A percentile compares a stretch with the other conserved stretches of the same genome.
phyloP scores from a whole-genome alignment of 768 basidiomycete genomes.

The Inosperma sp. region DNA sequence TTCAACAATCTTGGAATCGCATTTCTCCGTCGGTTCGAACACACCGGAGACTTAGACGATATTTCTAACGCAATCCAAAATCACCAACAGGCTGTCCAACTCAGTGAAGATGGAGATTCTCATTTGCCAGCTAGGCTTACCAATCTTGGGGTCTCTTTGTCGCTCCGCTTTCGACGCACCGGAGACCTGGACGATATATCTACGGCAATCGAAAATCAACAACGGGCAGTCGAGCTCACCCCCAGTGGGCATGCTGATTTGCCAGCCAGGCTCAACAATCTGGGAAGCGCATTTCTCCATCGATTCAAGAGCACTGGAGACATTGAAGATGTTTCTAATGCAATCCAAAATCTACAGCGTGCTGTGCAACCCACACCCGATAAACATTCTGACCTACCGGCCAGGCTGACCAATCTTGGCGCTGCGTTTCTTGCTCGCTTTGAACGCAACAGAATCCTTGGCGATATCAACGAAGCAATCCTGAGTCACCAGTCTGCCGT shows the following conservation, averaged over 20 bases:
- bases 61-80: too few species aligned
- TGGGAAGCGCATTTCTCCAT: not conserved
- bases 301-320: slow-evolving; percentile 4
- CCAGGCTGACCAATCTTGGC: slow-evolving; percentile 3
- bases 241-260: not conserved
- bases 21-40: too few species aligned
- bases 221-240: too few species aligned
- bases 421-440: not conserved
- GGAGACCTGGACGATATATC: too few species aligned
- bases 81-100: not conserved
- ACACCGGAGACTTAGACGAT: too few species aligned
- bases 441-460: not conserved
- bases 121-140: too few species aligned
- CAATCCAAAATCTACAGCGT: not conserved
- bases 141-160: too few species aligned
- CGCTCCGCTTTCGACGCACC: too few species aligned
- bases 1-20: too few species aligned
- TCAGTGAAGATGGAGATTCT: too few species aligned
- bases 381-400: not conserved
- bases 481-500: not conserved
- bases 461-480: slow-evolving; percentile 10
- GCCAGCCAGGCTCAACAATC: too few species aligned
- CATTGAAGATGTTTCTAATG: slow-evolving; percentile 1
- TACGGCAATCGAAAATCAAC: too few species aligned
- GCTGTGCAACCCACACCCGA: not conserved